Evolutionary conservation across 495 filamentous ascomycete genomes (phyloP), one percentile per base, ranked within the genome.

Genomic region (Achaetomiella virescens): DNA sequence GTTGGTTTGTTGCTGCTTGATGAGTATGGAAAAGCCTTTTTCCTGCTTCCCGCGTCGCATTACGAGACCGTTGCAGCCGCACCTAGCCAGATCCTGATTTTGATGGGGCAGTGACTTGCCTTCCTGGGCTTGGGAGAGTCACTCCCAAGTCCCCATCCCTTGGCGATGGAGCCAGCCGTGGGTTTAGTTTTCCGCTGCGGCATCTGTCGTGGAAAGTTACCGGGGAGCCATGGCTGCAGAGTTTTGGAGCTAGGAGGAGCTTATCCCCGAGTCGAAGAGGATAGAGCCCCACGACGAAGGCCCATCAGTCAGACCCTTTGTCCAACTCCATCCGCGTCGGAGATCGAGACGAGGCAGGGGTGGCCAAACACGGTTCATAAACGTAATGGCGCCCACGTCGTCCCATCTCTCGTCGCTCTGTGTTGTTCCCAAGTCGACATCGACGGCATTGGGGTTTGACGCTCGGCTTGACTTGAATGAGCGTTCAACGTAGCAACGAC

Each of bases 311-410:
- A 21, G n/a, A 36, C 8, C 2, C n/a, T 35, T 22, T 22, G 29
- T 44, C 41, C 20, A 15, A 33, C 50, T 27, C 40, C 50, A 53
- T 53, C 50, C 50, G 40, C 36, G 17, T 53, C 50, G 50, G 50
- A 53, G 50, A 44, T 53, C 9, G 50, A 53, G 27, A 14, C 20
- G 9, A 21, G 27, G 37, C 27, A 31, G 4, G 40, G 38, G 3
- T 27, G 18, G 40, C 10, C 17, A 27, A 33, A 24, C 9, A 27
- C 6, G 24, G 24, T 44, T 51, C 17, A 53, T 53, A 53, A 53
- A 53, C 50, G 50, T 31, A 37, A 53, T 53, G 50, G 38, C 17
- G 10, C n/a, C 38, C 40, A 17, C 49, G 24, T 27, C 22, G 21
- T 12, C 25, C 21, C 7, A 12, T 43, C n/a, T 21, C 27, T 8